These are phyloP conservation scores for Panicum miliaceum DNA, from an alignment of 176 grass and related monocot species.

Conservation along the genomic window DNA sequence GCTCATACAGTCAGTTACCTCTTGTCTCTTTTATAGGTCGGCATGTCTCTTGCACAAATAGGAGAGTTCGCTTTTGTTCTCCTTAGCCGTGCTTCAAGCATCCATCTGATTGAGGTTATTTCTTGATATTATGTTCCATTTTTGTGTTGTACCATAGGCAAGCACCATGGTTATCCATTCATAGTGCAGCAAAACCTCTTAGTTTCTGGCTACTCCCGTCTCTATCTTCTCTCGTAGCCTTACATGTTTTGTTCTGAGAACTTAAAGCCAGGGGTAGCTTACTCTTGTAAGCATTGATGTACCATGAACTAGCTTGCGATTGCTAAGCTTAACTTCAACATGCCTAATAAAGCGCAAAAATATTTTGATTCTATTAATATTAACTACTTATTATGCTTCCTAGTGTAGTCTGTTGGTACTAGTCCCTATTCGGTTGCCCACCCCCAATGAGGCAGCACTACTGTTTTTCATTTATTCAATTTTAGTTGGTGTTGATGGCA, in stretches of 20 bases:
- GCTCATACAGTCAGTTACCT: constrained; percentile 27
- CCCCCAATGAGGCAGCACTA: neutral
- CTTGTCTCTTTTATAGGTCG: constrained; percentile 61
- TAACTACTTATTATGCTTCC: neutral
- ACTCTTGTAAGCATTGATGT: neutral
- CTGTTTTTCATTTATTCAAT: constrained; percentile 21
- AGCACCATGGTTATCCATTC: neutral
- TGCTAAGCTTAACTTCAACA: neutral
- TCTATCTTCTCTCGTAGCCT: neutral
- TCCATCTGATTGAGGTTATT: constrained; percentile 95
- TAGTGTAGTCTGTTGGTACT: constrained; percentile 22
- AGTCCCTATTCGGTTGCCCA: neutral
- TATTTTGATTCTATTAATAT: neutral
- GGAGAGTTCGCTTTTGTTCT: constrained; percentile 99
- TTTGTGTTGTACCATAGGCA: neutral
- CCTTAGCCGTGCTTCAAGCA: constrained; percentile 97
- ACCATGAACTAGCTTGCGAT: neutral
- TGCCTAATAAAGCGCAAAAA: constrained; percentile 3
- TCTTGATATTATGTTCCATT: constrained; percentile 31
- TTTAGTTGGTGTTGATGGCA: constrained; percentile 1
- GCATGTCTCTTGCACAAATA: constrained; percentile 99
- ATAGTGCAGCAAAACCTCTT: neutral
- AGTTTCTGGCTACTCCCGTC: constrained; percentile 20
- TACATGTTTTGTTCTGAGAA: constrained; percentile 11
- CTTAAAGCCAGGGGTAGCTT: neutral